Evolutionary conservation across 2,329 filamentous ascomycete species (phyloP).

Genomic region (Davidsoniella virescens): DNA sequence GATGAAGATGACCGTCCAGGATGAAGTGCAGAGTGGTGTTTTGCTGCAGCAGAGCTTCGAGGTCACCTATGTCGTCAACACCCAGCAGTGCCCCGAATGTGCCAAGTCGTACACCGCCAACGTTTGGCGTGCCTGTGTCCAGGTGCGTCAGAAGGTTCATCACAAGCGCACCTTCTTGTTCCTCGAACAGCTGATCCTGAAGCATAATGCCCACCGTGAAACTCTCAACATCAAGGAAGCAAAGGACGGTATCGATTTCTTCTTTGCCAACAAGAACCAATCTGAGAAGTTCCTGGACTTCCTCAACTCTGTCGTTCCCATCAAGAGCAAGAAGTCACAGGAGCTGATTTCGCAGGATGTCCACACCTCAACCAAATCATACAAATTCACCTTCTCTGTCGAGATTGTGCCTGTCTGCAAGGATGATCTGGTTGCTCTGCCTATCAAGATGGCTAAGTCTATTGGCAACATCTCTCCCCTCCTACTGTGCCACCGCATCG

Average conservation of each 20-base stretch:
- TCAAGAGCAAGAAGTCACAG: conserved; percentile 58
- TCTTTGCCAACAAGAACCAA: conserved; percentile 75
- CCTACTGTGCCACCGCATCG: conserved; percentile 71
- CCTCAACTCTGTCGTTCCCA: conserved; percentile 63
- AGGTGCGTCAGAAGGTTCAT: conserved; percentile 90
- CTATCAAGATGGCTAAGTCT: conserved; percentile 73
- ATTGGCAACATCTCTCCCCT: conserved; percentile 80
- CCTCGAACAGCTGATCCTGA: conserved; percentile 89
- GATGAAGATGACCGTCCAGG: conserved; percentile 89
- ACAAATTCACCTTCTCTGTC: conserved; percentile 85
- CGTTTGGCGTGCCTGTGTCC: conserved; percentile 83
- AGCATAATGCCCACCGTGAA: conserved; percentile 79
- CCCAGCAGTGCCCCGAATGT: conserved; percentile 90
- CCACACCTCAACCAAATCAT: conserved; percentile 78
- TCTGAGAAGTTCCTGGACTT: conserved; percentile 90
- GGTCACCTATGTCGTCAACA: conserved; percentile 78
- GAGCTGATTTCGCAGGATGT: conserved; percentile 87
- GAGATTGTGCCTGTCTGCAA: conserved; percentile 92
- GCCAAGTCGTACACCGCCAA: conserved; percentile 93
- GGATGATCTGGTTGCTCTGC: conserved; percentile 88
- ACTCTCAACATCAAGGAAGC: conserved; percentile 98
- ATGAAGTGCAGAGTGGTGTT: conserved; percentile 44
- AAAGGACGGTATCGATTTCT: conserved; percentile 92
- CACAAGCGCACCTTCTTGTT: conserved; percentile 65
- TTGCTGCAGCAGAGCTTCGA: conserved; percentile 87